Evolutionary conservation across 2,329 filamentous ascomycete species (phyloP), one percentile per base, ranked within the genome.

Genomic region (Rutstroemia sp.): DNA sequence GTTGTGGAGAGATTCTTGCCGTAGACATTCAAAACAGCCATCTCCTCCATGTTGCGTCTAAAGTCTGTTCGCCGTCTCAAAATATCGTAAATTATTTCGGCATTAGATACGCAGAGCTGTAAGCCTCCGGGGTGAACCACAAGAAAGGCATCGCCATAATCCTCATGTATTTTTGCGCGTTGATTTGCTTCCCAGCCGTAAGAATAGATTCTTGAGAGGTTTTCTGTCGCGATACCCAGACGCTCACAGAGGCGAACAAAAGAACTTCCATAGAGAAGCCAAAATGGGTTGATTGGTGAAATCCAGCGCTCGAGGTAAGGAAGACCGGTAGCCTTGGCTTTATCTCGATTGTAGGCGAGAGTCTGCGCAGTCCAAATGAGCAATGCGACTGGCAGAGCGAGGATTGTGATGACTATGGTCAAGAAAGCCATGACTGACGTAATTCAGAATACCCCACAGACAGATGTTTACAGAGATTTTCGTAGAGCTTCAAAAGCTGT

Each of bases 131-230:
- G 45, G 27, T 54, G 45, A 10, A 44, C 45, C 10, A 49, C 2
- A 3, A 54, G 8, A 16, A 54, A 49, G 8, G 25, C 23, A 54
- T 54, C 45, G 2, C 52, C 45, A 23, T 54, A 42, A 6, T 54
- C 37, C 4, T 42, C 37, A 4, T 49, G 37, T 2, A 49, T 42
- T 19, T 42, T 21, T 19, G 45, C 23, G 7, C 45, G 37, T n/a
- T 54, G 23, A 8, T 54, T 54, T 21, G 52, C 52, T 19, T 48
- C 23, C 45, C 45, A 54, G n/a, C 52, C 37, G 18, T 38, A 39
- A 23, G 44, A 42, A 23, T 55, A 49, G 23, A 55, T 49, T 5
- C 21, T 21, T 9, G 30, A 30, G 52, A 49, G 21, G 9, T 49
- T 42, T 2, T 54, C 37, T 2, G 30, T 27, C 34, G 30, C 34